Evolutionary conservation across 352 stramenopile genomes (phyloP).

Genomic region (Phytopythium helicoides): DNA sequence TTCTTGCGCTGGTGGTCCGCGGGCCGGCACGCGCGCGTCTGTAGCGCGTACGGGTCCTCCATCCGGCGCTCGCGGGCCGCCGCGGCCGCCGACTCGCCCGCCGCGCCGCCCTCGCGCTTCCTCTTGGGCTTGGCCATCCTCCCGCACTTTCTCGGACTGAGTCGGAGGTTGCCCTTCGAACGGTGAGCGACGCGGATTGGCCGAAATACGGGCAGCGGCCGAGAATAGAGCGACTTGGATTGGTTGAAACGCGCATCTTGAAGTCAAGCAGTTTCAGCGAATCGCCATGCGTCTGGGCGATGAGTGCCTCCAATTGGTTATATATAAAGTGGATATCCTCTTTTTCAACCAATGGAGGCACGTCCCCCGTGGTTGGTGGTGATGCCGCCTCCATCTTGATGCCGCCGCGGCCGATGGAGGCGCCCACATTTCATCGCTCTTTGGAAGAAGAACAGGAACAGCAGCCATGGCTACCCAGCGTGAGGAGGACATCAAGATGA

Average conservation of each 20-base stretch:
- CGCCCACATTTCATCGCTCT: slow-evolving; percentile 42
- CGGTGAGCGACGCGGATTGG: too few species aligned
- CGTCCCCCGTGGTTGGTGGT: slow-evolving; percentile 15
- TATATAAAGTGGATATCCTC: too few species aligned
- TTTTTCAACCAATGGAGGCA: not conserved
- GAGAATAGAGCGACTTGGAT: too few species aligned
- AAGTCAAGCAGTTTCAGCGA: not conserved
- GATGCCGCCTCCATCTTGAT: slow-evolving; percentile 4
- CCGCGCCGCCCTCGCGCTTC: slow-evolving; percentile 39
- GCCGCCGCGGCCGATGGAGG: not conserved
- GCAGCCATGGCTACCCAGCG: slow-evolving; percentile 83
- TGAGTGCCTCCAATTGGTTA: too few species aligned
- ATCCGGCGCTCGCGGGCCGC: slow-evolving; percentile 33
- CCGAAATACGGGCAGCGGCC: not conserved
- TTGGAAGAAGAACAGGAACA: slow-evolving; percentile 41
- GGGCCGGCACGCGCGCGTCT: slow-evolving; percentile 39
- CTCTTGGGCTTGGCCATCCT: slow-evolving; percentile 35
- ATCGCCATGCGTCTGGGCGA: too few species aligned
- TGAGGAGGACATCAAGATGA: slow-evolving; percentile 99
- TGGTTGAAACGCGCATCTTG: too few species aligned
- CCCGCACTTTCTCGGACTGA: slow-evolving; percentile 4
- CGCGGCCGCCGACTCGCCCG: slow-evolving; percentile 2
- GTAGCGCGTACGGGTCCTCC: slow-evolving; percentile 55
- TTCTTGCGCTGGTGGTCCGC: slow-evolving; percentile 64
- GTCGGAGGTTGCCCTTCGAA: not conserved